Conservation (phyloP, 768 basidiomycete species). For the Pisolithus sp. region DNA sequence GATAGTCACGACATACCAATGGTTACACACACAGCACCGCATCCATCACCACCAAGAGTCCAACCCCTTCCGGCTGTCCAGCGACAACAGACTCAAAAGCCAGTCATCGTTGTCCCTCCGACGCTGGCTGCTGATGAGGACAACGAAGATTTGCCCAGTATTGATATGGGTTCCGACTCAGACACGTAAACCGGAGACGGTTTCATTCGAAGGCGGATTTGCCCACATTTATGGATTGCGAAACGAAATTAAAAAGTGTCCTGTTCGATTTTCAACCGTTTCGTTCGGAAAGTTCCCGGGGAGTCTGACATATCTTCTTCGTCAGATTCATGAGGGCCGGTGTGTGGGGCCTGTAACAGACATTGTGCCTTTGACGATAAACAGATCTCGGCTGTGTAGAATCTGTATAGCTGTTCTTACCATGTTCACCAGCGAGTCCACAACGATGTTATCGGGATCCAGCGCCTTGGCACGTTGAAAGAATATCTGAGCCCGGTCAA, state of each 20-base stretch:
- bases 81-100: slow-evolving; percentile 2
- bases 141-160: slow-evolving; percentile 70
- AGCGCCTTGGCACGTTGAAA: slow-evolving; percentile 56
- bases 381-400: background rate
- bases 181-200: slow-evolving; percentile 53
- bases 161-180: slow-evolving; percentile 76
- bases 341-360: slow-evolving; percentile 16
- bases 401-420: slow-evolving; percentile 24
- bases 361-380: slow-evolving; percentile 13
- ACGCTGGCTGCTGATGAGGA: slow-evolving; percentile 33
- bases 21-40: background rate
- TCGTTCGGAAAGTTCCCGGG: background rate
- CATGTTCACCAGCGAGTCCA: slow-evolving; percentile 48
- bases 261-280: background rate
- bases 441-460: slow-evolving; percentile 52
- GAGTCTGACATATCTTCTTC: slow-evolving; percentile 24
- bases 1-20: background rate
- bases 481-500: slow-evolving; percentile 45
- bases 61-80: background rate
- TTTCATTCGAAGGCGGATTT: background rate
- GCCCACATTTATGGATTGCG: background rate
- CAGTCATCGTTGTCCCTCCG: background rate
- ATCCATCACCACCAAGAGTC: background rate
- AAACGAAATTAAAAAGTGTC: background rate
- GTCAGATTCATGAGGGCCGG: slow-evolving; percentile 25